Evolutionary conservation across 108 stramenopile species (phyloP).

Genomic region (Seminavis robusta): DNA sequence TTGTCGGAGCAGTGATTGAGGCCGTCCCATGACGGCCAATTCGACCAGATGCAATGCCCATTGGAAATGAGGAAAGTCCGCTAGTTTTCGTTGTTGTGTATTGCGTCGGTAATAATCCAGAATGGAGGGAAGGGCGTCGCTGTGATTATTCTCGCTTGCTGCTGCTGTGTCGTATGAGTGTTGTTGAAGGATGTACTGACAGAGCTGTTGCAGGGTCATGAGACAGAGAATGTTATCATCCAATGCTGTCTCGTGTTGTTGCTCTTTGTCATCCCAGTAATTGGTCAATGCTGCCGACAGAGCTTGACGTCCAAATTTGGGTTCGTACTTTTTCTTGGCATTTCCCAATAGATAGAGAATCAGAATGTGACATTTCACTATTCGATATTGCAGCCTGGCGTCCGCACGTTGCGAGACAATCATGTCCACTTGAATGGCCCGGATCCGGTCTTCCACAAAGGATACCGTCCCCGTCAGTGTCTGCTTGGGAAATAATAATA

Average conservation of each 20-base stretch:
- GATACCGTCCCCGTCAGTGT: slow-evolving; percentile 5
- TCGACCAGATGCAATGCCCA: slow-evolving; percentile 5
- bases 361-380: slow-evolving; percentile 17
- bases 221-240: no score
- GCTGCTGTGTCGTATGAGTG: neutral
- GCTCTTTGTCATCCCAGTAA: slow-evolving; percentile 34
- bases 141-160: neutral
- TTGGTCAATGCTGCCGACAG: slow-evolving; percentile 32
- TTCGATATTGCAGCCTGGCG: neutral
- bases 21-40: neutral
- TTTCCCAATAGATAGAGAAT: slow-evolving; percentile 19
- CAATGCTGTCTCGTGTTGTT: no score
- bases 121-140: no score
- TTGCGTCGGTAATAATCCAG: neutral
- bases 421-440: slow-evolving; percentile 23
- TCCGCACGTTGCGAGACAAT: slow-evolving; percentile 2
- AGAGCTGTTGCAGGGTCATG: no score
- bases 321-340: slow-evolving; percentile 1
- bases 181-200: slow-evolving; percentile 3
- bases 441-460: slow-evolving; percentile 18
- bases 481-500: no score
- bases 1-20: neutral
- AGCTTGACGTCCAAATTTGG: slow-evolving; percentile 10
- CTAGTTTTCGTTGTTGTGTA: no score
- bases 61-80: slow-evolving; percentile 1